These are phyloP conservation scores for Lactuca saligna DNA, from an alignment of 129 eudicot species.

Conservation along the genomic window DNA sequence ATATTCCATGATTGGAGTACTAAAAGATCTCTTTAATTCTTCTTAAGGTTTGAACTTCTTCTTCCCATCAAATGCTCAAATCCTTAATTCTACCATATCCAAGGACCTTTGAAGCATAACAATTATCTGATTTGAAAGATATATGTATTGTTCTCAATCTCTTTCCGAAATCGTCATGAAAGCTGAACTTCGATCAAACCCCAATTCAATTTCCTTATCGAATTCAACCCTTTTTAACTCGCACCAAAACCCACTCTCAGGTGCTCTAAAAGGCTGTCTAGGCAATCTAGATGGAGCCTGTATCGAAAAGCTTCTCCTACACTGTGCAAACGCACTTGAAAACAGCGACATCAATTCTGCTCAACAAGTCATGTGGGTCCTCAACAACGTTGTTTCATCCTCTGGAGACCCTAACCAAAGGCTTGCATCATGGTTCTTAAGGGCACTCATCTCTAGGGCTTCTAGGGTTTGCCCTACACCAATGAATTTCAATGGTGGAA, in stretches of 20 bases:
- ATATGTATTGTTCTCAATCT: conserved; percentile 10
- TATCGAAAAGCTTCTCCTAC: conserved; percentile 74
- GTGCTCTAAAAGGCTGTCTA: conserved; percentile 57
- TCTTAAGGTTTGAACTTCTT: conserved; percentile 6
- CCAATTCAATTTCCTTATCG: conserved; percentile 42
- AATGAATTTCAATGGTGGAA: conserved; percentile 37
- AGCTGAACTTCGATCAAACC: conserved; percentile 51
- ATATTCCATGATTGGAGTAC: conserved; percentile 7
- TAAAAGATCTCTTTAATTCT: neutral
- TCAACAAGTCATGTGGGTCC: conserved; percentile 96
- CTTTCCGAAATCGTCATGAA: conserved; percentile 44
- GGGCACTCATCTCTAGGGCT: conserved; percentile 67
- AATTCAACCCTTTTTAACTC: conserved; percentile 35
- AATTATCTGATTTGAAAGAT: conserved; percentile 19
- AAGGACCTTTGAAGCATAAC: conserved; percentile 3
- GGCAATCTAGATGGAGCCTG: conserved; percentile 80
- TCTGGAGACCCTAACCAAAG: conserved; percentile 82
- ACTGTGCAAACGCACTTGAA: conserved; percentile 78
- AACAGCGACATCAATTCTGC: conserved; percentile 68
- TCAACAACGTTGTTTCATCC: conserved; percentile 74
- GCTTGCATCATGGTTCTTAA: conserved; percentile 74
- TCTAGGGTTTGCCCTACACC: conserved; percentile 71
- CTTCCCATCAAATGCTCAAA: neutral
- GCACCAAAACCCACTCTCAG: conserved; percentile 43
- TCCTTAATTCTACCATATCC: conserved; percentile 17